Evolutionary conservation across 192 early-diverging fungal genomes (phyloP), one percentile per base, ranked within the genome.

Genomic region (Linnemannia elongata): DNA sequence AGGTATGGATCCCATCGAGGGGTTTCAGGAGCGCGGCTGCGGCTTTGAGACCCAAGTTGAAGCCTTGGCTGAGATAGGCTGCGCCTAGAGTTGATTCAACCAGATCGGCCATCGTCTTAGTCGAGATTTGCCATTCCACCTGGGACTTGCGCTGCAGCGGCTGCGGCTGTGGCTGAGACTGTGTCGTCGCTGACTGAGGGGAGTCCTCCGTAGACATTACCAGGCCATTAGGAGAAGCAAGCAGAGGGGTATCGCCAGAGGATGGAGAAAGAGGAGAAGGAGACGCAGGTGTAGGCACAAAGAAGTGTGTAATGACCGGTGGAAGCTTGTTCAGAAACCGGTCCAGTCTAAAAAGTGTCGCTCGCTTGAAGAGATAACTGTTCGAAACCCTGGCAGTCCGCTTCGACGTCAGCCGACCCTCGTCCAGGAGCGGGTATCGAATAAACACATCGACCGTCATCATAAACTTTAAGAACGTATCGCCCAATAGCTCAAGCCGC

Each of bases 401-500:
- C 15, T 91, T 90, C 36, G 85, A 84, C 20, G 95, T 94, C 36
- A 99, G 82, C 74, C 92, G 90, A 0, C 97, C 97, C 87, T 99
- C 97, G 78, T 96, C 90, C 39, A 89, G 89, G 9, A 88, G 82
- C 2, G 96, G 96, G 74, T 94, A 89, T 44, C 89, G 79, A 33
- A 94, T 95, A 88, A 95, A 98, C 44, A 97, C 80, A 78, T 93
- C 92, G 24, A 95, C 82, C 0, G 94, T 92, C 8, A 92, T 89
- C 9, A 95, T 86, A 55, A 95, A 89, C 78, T 98, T 98, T 13
- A 98, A 88, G 68, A 97, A 94, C 27, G 97, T 93, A 79, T 98
- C 97, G 10, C 97, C 97, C 27, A 98, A 88, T 13, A 94, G 94
- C 90, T 98, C 97, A 0, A 97, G 88, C 0, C 97, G 94, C 88